Evolutionary conservation across 164 flowering plant species (phyloP), one percentile per base, ranked within the genome.

Genomic region (Umbilicus rupestris): DNA sequence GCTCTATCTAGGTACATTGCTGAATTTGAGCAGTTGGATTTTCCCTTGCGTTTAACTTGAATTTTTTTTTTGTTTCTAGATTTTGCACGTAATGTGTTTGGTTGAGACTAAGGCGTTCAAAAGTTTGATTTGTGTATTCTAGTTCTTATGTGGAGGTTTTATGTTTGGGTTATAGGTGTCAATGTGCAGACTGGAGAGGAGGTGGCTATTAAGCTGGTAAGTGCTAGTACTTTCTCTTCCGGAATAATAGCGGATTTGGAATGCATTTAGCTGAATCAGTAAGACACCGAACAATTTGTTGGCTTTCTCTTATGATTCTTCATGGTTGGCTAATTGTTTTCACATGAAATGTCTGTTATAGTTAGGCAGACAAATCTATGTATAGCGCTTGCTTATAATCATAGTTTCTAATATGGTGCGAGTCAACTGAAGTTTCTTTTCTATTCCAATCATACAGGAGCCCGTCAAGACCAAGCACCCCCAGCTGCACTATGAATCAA

Each of bases 401-500:
- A n/a, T 47, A 47, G 52, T 47, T 47, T 47, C 24, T 47, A 16
- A 1, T 49, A 16, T 6, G 6, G n/a, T 49, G 5, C n/a, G 7
- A 24, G 28, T 55, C 29, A 12, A 12, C 15, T 55, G 24, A 45
- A 41, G n/a, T 37, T 20, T 45, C 7, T 11, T 17, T 68, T 16
- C 68, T 30, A 33, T 20, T 69, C 9, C 37, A 28, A 55, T 16
- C 70, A 2, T 66, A 16, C 78, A 83, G 90, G 87, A 85, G 77
- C 41, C 81, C 69, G 77, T 75, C 41, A 85, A 79, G 80, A 85
- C 90, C 57, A 85, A 71, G 78, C 86, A 83, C 60, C 89, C 89
- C 31, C 89, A 85, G 70, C 85, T 85, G 66, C 85, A 83, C 65
- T 83, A 83, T 73, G 90, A 83, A 64, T 85, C 90, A 39, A 85